Percentiles rank a stretch among this genome's conserved stretches.
These are phyloP conservation scores for Chalciporus piperatus DNA, from an alignment of 768 basidiomycete species.

Conservation along the genomic window DNA sequence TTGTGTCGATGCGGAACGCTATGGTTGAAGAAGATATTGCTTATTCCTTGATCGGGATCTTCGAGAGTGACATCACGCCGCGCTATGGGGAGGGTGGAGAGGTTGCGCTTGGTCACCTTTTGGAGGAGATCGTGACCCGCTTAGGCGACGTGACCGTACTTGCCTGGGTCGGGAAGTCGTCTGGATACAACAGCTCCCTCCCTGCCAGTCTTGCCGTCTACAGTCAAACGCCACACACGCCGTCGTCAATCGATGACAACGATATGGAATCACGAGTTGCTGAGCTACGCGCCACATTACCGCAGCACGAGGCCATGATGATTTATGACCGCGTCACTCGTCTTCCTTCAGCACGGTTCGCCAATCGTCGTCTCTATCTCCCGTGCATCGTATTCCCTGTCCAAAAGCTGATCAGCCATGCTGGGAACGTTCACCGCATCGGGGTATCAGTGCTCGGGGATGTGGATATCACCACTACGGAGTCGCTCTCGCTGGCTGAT, in stretches of 20 bases:
- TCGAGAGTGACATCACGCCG: no score
- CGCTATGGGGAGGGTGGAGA: no score
- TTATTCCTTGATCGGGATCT: no score
- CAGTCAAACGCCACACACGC: neutral
- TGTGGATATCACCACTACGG: neutral
- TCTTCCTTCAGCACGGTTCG: slow-evolving; percentile 3
- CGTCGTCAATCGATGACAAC: neutral
- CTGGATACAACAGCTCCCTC: no score
- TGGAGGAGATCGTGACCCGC: no score
- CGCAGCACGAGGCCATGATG: neutral
- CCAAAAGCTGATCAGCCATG: neutral
- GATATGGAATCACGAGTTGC: neutral
- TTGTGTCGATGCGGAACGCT: no score
- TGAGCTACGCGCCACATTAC: neutral
- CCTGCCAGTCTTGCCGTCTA: no score
- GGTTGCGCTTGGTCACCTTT: no score
- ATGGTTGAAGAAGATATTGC: no score
- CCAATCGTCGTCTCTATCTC: slow-evolving; percentile 3
- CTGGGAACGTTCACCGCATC: neutral
- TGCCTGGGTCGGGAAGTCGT: no score
- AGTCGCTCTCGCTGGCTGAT: neutral
- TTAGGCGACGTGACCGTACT: no score
- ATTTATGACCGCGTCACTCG: neutral
- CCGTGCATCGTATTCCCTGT: slow-evolving; percentile 11
- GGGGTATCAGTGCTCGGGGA: slow-evolving; percentile 2